Conservation (phyloP, 1,284 basidiomycete genomes). For the Moesziomyces sp. region DNA sequence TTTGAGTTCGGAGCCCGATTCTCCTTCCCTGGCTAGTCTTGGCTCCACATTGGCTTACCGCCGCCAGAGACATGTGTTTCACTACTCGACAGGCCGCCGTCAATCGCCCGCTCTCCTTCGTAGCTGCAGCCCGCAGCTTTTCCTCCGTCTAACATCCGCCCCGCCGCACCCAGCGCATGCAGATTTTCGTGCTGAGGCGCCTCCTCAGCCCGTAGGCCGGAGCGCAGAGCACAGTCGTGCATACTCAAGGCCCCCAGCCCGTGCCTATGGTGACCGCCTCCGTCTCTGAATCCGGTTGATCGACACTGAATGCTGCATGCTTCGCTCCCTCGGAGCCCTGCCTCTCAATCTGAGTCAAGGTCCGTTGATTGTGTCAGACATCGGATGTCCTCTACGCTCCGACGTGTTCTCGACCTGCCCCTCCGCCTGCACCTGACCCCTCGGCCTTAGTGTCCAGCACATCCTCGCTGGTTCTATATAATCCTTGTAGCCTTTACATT, state of each 20-base stretch:
- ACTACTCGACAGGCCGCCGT: not conserved
- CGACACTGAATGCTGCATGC: conserved; percentile 1
- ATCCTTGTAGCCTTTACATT: not conserved
- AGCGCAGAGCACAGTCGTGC: no score
- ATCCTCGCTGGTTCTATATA: conserved; percentile 15
- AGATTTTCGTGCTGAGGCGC: not conserved
- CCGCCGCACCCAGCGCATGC: not conserved
- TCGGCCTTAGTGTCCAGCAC: not conserved
- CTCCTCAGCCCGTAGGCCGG: not conserved
- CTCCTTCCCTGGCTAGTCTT: not conserved
- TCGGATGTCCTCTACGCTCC: not conserved
- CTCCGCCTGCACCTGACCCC: not conserved
- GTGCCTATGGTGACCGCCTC: not conserved
- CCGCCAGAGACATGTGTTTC: not conserved
- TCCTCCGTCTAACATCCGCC: not conserved
- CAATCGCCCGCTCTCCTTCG: no score
- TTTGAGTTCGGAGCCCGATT: conserved; percentile 14
- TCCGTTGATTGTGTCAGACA: conserved; percentile 31
- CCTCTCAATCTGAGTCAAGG: conserved; percentile 15
- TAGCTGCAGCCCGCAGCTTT: not conserved
- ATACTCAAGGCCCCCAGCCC: no score
- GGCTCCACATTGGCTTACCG: not conserved
- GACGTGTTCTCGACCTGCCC: conserved; percentile 2
- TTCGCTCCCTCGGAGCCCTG: not conserved
- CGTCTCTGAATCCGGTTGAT: conserved; percentile 23